Percentiles rank a stretch among this genome's conserved stretches.
Conservation (phyloP, 2,329 filamentous ascomycete species). For the Cercospora sp. region DNA sequence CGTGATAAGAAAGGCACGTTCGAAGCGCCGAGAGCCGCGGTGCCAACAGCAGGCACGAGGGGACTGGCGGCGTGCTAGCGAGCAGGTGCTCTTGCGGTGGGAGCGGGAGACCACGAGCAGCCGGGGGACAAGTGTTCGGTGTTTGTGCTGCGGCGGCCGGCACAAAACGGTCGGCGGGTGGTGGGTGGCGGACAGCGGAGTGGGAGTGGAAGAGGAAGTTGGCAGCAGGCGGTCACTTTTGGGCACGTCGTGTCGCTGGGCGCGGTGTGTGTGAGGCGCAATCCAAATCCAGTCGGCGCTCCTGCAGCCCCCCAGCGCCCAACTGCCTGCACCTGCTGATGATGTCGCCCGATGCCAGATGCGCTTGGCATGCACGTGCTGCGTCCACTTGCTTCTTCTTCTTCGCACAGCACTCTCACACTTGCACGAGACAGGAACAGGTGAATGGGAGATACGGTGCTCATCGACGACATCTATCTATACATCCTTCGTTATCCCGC, state of each 20-base stretch:
- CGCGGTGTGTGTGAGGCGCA: slow-evolving; percentile 1
- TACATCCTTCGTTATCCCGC: not conserved
- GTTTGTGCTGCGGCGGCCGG: not conserved
- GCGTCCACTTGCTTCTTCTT: not conserved
- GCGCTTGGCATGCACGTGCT: slow-evolving; percentile 1
- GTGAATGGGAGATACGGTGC: not conserved
- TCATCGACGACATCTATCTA: not conserved
- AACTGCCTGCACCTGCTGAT: not conserved
- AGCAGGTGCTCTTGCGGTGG: not conserved
- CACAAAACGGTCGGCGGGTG: not conserved
- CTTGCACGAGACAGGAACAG: not conserved
- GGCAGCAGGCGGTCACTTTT: not conserved
- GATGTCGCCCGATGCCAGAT: not conserved
- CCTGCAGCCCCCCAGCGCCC: not conserved
- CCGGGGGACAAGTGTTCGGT: slow-evolving; percentile 2
- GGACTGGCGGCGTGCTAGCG: not conserved
- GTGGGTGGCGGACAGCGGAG: not conserved
- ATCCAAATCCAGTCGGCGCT: not conserved
- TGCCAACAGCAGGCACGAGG: not conserved
- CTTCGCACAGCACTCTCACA: not conserved
- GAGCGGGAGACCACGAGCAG: not conserved
- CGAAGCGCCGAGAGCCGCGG: not conserved
- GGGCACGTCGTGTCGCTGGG: not conserved
- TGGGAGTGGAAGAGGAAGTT: not conserved
- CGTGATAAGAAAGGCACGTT: not conserved